phyloP scores from a whole-genome alignment of 805 yeast species.

The Kazachstania africana region DNA sequence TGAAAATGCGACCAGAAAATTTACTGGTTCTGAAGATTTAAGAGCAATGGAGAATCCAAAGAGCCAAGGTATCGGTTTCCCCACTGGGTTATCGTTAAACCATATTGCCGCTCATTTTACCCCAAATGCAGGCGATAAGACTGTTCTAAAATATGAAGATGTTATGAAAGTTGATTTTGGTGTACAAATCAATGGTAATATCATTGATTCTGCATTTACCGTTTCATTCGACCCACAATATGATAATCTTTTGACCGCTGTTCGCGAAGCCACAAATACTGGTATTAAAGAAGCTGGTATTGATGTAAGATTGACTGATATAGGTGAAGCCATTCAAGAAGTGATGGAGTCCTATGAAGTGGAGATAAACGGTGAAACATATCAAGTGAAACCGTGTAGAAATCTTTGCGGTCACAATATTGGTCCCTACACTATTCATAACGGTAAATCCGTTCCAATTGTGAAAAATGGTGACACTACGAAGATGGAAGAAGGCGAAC shows the following conservation, averaged over 20 bases:
- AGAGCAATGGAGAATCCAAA: constrained; percentile 30
- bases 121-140: constrained; percentile 88
- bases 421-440: constrained; percentile 74
- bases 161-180: constrained; percentile 96
- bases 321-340: constrained; percentile 93
- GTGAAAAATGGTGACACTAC: constrained; percentile 88
- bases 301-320: constrained; percentile 87
- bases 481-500: constrained; percentile 98
- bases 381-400: constrained; percentile 79
- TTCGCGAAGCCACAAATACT: constrained; percentile 84
- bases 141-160: constrained; percentile 71
- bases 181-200: constrained; percentile 89
- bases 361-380: constrained; percentile 75
- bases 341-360: constrained; percentile 95
- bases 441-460: constrained; percentile 93
- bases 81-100: constrained; percentile 91
- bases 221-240: constrained; percentile 76
- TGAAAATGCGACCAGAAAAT: constrained; percentile 72
- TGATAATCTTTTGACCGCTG: constrained; percentile 73
- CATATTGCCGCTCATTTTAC: constrained; percentile 97
- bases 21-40: constrained; percentile 51
- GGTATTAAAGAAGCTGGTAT: constrained; percentile 91
- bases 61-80: constrained; percentile 88
- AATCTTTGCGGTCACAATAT: constrained; percentile 94
- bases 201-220: constrained; percentile 92